phyloP scores from a whole-genome alignment of 2,329 filamentous ascomycete species.

The Ophiosphaerella herpotricha region DNA sequence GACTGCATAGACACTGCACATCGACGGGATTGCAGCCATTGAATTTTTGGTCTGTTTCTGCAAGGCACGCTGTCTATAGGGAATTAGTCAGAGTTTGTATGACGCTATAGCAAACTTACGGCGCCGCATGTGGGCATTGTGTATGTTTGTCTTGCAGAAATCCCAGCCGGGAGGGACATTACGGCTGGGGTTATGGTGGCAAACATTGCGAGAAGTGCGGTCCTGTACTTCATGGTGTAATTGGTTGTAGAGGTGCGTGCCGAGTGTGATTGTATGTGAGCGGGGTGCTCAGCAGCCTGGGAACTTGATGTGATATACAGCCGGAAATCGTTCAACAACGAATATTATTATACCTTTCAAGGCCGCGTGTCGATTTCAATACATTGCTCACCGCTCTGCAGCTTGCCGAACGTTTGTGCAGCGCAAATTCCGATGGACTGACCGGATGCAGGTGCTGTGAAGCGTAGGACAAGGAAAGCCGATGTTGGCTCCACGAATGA shows the following conservation, averaged over 20 bases:
- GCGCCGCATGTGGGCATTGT: conserved; percentile 30
- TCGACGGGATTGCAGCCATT: conserved; percentile 10
- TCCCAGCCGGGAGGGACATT: conserved; percentile 14
- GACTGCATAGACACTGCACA: conserved; percentile 17
- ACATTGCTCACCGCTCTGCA: conserved; percentile 14
- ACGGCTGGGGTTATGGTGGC: conserved; percentile 47
- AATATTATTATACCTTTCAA: conserved; percentile 4
- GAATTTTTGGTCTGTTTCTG: conserved; percentile 12
- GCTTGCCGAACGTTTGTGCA: conserved; percentile 16
- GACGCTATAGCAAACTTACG: conserved; percentile 2
- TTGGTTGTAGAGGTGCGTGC: conserved; percentile 3
- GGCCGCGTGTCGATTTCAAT: conserved; percentile 8
- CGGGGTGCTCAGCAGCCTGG: not conserved
- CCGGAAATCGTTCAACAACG: not conserved
- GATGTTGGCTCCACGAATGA: not conserved
- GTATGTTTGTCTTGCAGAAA: conserved; percentile 47
- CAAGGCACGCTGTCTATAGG: conserved; percentile 12
- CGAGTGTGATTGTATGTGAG: not conserved
- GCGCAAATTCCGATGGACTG: conserved; percentile 3
- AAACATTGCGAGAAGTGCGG: not conserved
- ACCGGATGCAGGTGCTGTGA: conserved; percentile 18
- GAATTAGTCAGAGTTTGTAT: not conserved
- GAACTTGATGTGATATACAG: not conserved
- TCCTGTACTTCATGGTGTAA: conserved; percentile 15
- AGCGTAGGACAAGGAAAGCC: conserved; percentile 21